These are phyloP conservation scores for Suillus sp. DNA, from an alignment of 768 basidiomycete genomes.

Conservation along the genomic window DNA sequence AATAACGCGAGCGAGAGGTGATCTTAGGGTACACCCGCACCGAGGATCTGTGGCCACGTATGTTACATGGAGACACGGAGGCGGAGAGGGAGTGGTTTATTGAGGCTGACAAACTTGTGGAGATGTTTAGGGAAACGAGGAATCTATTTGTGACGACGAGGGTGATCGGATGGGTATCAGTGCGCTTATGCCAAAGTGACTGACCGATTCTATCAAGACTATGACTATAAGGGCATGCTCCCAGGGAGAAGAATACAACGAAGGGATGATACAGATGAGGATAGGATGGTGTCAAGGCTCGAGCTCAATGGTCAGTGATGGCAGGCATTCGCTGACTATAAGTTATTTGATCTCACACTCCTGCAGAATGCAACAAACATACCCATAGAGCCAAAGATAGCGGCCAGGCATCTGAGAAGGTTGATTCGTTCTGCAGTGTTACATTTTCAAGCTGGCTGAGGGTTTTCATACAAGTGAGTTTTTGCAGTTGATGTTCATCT, in stretches of 20 bases:
- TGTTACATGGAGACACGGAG: constrained; percentile 47
- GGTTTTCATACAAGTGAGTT: constrained; percentile 79
- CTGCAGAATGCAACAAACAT: constrained; percentile 61
- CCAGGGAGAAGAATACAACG: constrained; percentile 46
- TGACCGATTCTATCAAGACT: constrained; percentile 35
- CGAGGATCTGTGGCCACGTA: constrained; percentile 61
- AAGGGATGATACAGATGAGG: constrained; percentile 60
- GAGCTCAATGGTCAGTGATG: constrained; percentile 63
- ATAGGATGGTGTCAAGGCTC: constrained; percentile 73
- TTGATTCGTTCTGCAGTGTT: constrained; percentile 78
- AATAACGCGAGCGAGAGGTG: constrained; percentile 68
- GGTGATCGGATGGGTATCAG: constrained; percentile 48
- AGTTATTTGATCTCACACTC: neutral
- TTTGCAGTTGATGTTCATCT: constrained; percentile 10
- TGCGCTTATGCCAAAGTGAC: neutral
- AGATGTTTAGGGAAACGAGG: constrained; percentile 86
- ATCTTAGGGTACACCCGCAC: constrained; percentile 58
- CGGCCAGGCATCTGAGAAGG: constrained; percentile 41
- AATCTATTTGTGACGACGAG: constrained; percentile 78
- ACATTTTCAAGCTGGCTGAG: constrained; percentile 84
- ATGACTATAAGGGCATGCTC: constrained; percentile 75
- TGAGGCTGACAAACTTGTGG: constrained; percentile 84
- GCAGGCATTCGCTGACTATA: neutral
- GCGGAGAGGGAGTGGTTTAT: constrained; percentile 75
- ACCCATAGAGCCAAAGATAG: constrained; percentile 51